A percentile compares a stretch with the other conserved stretches of the same genome.
phyloP scores from a whole-genome alignment of 306 rosid species.

The Psophocarpus tetragonolobus region DNA sequence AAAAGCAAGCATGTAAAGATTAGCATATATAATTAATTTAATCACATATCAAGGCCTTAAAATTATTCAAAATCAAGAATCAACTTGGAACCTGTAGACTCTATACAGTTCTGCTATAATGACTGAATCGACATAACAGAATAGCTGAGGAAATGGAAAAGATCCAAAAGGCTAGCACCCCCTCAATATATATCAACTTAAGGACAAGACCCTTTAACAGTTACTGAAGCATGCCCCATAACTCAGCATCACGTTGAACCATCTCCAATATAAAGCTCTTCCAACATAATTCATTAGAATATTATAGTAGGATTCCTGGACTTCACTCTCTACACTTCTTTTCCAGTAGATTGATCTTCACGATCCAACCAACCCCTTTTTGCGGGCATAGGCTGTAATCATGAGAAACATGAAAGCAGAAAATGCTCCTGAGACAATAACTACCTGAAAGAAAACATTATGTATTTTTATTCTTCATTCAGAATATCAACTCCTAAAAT shows the following conservation, averaged over 20 bases:
- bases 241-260: constrained; percentile 13
- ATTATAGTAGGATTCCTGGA: not conserved
- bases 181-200: not conserved
- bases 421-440: constrained; percentile 40
- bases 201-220: not conserved
- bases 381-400: constrained; percentile 59
- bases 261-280: not conserved
- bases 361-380: constrained; percentile 78
- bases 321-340: constrained; percentile 28
- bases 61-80: constrained; percentile 19
- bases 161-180: not conserved
- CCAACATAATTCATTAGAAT: constrained; percentile 4
- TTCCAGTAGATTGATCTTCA: constrained; percentile 37
- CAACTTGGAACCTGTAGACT: constrained; percentile 6
- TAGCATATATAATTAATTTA: constrained; percentile 11
- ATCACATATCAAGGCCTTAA: not conserved
- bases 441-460: constrained; percentile 56
- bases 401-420: constrained; percentile 46
- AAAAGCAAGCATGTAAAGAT: not conserved
- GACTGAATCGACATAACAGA: constrained; percentile 20
- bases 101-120: not conserved
- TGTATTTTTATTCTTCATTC: not conserved
- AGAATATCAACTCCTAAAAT: constrained; percentile 1
- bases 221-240: not conserved
- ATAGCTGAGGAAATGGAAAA: not conserved